phyloP scores from a whole-genome alignment of 2,329 filamentous ascomycete genomes.

The Ascochyta clinopodiicola region DNA sequence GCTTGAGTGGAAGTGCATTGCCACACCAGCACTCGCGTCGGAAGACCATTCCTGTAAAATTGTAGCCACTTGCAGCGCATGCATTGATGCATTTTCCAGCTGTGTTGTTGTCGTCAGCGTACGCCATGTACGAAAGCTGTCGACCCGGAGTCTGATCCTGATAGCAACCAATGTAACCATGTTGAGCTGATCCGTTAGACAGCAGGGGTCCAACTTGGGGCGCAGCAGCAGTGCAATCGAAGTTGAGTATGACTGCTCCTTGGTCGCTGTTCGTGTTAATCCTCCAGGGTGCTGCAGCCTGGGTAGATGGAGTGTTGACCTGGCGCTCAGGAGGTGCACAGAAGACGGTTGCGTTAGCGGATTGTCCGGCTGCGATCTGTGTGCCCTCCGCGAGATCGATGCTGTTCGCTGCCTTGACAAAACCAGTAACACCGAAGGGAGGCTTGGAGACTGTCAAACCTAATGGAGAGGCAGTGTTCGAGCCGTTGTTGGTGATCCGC shows the following conservation, averaged over 20 bases:
- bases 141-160: conserved; percentile 63
- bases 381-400: conserved; percentile 66
- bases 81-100: conserved; percentile 55
- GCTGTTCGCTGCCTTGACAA: conserved; percentile 62
- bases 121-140: conserved; percentile 56
- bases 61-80: conserved; percentile 48
- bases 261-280: conserved; percentile 55
- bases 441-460: conserved; percentile 65
- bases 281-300: conserved; percentile 60
- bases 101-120: conserved; percentile 52
- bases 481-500: conserved; percentile 61
- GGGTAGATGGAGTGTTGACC: conserved; percentile 62
- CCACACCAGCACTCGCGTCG: conserved; percentile 63
- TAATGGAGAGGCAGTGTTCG: conserved; percentile 4
- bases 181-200: conserved; percentile 54
- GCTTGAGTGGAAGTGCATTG: conserved; percentile 53
- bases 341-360: conserved; percentile 59
- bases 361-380: conserved; percentile 57
- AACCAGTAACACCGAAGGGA: conserved; percentile 62
- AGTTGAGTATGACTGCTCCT: conserved; percentile 60
- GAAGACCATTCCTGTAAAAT: conserved; percentile 60
- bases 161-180: conserved; percentile 63
- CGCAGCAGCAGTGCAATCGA: conserved; percentile 59
- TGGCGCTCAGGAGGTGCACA: conserved; percentile 65
- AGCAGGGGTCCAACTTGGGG: conserved; percentile 61